A percentile compares a stretch with the other conserved stretches of the same genome.
These are phyloP conservation scores for Ophiostoma triangulosporum DNA, from an alignment of 2,329 filamentous ascomycete species.

Conservation along the genomic window DNA sequence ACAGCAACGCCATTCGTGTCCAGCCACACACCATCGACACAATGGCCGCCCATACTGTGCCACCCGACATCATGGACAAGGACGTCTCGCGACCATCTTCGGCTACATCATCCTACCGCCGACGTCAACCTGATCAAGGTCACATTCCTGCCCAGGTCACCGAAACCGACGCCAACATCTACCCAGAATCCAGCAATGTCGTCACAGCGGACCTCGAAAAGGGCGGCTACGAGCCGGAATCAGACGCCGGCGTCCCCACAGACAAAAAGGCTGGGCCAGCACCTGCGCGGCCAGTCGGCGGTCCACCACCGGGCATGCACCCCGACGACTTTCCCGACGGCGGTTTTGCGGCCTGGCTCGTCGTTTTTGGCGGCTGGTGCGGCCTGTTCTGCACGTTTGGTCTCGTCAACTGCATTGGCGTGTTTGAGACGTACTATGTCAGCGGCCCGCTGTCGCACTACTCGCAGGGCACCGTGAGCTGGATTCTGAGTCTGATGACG, in stretches of 20 bases:
- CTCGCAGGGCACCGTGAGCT: conserved; percentile 36
- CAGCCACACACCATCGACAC: neutral
- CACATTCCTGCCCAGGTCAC: conserved; percentile 21
- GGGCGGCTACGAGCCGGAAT: conserved; percentile 10
- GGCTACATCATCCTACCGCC: conserved; percentile 1
- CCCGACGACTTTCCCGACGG: conserved; percentile 39
- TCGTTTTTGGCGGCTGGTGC: conserved; percentile 27
- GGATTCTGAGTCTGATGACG: conserved; percentile 42
- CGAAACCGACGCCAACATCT: conserved; percentile 23
- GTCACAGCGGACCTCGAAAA: conserved; percentile 24
- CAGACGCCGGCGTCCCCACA: too few species aligned
- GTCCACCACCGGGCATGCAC: conserved; percentile 18
- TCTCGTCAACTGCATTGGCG: conserved; percentile 30
- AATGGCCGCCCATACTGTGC: neutral
- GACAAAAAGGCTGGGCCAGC: neutral
- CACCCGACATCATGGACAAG: neutral
- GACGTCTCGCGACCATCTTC: conserved; percentile 2
- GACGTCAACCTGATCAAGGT: conserved; percentile 31
- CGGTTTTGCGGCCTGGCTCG: conserved; percentile 34
- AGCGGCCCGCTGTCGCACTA: conserved; percentile 31
- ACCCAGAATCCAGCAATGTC: conserved; percentile 20
- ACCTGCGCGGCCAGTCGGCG: neutral
- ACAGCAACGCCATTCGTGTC: neutral
- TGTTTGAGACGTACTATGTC: conserved; percentile 44
- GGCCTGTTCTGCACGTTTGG: conserved; percentile 27